A percentile compares a stretch with the other conserved stretches of the same genome.
Conservation (phyloP, 306 rosid genomes). For the Rubus parviflorus region DNA sequence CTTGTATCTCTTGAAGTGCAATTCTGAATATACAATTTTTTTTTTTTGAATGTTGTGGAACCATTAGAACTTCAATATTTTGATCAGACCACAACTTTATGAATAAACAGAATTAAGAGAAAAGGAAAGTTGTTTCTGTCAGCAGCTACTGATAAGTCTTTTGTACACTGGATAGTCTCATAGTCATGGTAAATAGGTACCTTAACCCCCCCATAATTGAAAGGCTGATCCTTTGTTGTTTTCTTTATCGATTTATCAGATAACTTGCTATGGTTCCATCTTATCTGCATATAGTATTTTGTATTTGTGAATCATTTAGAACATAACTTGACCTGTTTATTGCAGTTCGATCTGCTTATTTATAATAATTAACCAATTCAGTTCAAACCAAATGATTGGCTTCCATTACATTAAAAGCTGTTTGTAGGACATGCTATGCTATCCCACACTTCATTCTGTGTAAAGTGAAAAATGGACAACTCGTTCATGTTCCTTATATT, state of each 20-base stretch:
- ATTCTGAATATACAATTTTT: background rate
- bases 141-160: background rate
- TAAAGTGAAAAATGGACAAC: background rate
- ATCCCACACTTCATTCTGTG: background rate
- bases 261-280: background rate
- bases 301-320: background rate
- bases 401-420: background rate
- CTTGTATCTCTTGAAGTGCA: constrained; percentile 3
- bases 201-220: background rate
- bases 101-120: background rate
- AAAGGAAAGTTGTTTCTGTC: background rate
- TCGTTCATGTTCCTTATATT: constrained; percentile 22
- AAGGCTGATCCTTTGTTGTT: background rate
- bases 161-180: background rate
- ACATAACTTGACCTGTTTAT: background rate
- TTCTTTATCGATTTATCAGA: background rate
- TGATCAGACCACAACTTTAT: background rate
- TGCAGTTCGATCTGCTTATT: background rate
- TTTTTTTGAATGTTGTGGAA: background rate
- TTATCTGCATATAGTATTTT: background rate
- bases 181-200: background rate
- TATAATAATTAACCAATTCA: background rate
- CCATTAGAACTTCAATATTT: background rate
- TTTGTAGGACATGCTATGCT: background rate
- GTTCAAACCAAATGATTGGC: background rate